Evolutionary conservation across 495 filamentous ascomycete genomes (phyloP), one percentile per base, ranked within the genome.

Genomic region (Aspergillus steynii): DNA sequence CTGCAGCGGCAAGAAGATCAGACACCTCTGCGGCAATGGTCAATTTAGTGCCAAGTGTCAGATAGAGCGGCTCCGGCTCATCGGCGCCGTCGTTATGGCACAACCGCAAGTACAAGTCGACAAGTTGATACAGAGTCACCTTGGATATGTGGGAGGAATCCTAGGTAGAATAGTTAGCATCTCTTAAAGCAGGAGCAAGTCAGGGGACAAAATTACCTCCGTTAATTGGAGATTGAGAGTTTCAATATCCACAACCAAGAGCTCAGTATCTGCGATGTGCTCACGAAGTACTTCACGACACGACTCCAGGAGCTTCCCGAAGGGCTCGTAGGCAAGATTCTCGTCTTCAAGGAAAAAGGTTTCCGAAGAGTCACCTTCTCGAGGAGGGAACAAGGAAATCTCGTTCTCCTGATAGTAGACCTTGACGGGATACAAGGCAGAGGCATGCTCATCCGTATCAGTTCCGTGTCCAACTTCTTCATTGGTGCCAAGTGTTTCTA

Each of bases 301-400:
- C 34, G 83, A 83, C 47, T 77, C 68, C 53, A 96, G 80, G 26
- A 96, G 77, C 34, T 82, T 77, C 27, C 73, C 70, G 29, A 96
- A 73, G 15, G 77, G 77, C 25, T 82, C 68, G 52, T 86, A 81
- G 15, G 86, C 79, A 1, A 89, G 75, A 27, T 79, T 76, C 62
- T 85, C 81, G 65, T 93, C 88, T 59, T 86, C 79, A 12, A 97
- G 81, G 55, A 96, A 90, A 65, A 85, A 96, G 9, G 84, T 83
- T 52, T 90, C 86, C 0, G 87, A 80, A 56, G 85, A 84, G 61
- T 90, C 86, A 45, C 84, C 80, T 59, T 85, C 79, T 26, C 80
- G 74, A 28, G 84, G 85, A 37, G 88, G 86, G 61, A 95, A 91
- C 7, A 96, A 76, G 12, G 84, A 84, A 54, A 93, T 92, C 65